Evolutionary conservation across 257 asterid species (phyloP).

Genomic region (Fraxinus quadrangulata): DNA sequence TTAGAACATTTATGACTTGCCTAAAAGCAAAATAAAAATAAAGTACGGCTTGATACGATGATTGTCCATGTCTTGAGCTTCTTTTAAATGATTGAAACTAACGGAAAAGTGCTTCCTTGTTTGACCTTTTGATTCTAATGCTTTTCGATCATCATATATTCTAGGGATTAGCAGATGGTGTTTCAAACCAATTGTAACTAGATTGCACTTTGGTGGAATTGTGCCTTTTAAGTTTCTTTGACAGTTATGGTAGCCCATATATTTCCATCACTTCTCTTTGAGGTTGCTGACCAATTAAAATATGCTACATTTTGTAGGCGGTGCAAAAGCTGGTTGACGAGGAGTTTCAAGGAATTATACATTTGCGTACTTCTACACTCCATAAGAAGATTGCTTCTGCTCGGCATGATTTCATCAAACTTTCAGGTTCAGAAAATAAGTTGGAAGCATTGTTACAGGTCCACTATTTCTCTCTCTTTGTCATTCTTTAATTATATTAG

Average conservation of each 20-base stretch:
- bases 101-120: neutral
- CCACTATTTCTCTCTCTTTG: conserved; percentile 25
- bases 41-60: neutral
- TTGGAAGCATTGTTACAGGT: conserved; percentile 96
- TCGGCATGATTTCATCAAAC: conserved; percentile 93
- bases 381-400: conserved; percentile 95
- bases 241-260: neutral
- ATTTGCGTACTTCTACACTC: conserved; percentile 84
- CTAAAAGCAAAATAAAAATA: neutral
- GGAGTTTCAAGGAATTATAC: conserved; percentile 88
- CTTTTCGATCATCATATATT: neutral
- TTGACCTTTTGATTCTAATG: neutral
- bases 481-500: neutral
- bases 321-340: conserved; percentile 89
- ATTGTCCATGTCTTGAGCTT: neutral
- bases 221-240: conserved; percentile 5
- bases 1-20: neutral
- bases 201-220: neutral
- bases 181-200: neutral
- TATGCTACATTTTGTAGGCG: conserved; percentile 49
- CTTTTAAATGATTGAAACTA: neutral
- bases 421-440: conserved; percentile 95
- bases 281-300: conserved; percentile 19
- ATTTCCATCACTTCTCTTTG: conserved; percentile 19
- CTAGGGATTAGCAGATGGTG: neutral